Conservation (phyloP, 805 yeast genomes). For the Blastobotrys americana region DNA sequence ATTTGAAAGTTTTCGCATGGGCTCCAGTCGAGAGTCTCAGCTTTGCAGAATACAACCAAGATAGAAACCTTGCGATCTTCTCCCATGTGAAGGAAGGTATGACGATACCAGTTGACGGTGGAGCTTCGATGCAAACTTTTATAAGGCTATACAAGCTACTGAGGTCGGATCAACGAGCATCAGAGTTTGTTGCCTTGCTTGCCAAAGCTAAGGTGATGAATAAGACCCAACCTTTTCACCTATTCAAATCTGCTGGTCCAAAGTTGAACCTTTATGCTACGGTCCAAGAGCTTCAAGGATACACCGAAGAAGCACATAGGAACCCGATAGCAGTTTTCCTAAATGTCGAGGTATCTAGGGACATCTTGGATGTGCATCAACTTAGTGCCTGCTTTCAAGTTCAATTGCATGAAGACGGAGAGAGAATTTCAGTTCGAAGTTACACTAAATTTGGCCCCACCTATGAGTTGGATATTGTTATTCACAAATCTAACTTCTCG, state of each 20-base stretch:
- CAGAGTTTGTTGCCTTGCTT: conserved; percentile 47
- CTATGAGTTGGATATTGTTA: conserved; percentile 21
- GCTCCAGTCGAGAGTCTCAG: conserved; percentile 50
- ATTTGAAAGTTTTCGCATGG: conserved; percentile 62
- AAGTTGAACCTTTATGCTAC: conserved; percentile 28
- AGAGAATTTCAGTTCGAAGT: conserved; percentile 19
- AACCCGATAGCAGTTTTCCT: conserved; percentile 62
- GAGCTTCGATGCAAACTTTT: conserved; percentile 9
- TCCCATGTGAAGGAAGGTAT: conserved; percentile 23
- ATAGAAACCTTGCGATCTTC: conserved; percentile 27
- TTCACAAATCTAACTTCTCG: conserved; percentile 32
- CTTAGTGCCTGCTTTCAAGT: conserved; percentile 46
- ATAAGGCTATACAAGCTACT: conserved; percentile 20
- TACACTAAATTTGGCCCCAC: conserved; percentile 11
- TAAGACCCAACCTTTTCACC: conserved; percentile 79
- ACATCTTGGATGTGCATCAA: conserved; percentile 32
- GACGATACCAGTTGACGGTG: conserved; percentile 9
- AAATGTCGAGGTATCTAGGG: conserved; percentile 41
- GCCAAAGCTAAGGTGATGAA: conserved; percentile 66
- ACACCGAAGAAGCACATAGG: conserved; percentile 31
- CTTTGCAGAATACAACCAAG: conserved; percentile 39
- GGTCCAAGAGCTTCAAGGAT: conserved; percentile 33
- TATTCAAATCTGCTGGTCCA: conserved; percentile 47
- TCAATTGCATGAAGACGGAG: conserved; percentile 32
- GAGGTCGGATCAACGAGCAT: conserved; percentile 25